Conservation (phyloP, 2,329 filamentous ascomycete species). For the Phyllosticta citriasiana region DNA sequence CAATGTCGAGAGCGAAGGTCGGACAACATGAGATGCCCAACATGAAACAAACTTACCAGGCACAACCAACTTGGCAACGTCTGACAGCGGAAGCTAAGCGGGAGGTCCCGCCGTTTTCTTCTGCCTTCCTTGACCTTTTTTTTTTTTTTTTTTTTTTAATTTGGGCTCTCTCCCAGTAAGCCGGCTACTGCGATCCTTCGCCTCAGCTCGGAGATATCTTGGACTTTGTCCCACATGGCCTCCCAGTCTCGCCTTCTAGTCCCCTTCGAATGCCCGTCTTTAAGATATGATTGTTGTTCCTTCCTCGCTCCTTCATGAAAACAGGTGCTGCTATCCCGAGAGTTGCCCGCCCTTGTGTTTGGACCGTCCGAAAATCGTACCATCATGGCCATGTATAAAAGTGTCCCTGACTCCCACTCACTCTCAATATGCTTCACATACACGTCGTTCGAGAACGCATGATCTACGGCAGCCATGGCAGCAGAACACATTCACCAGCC, state of each 20-base stretch:
- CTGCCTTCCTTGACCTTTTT: neutral
- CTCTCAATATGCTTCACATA: neutral
- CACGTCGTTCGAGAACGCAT: neutral
- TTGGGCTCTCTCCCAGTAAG: neutral
- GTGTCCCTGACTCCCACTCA: neutral
- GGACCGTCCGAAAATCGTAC: neutral
- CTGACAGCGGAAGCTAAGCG: neutral
- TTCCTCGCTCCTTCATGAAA: neutral
- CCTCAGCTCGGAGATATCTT: constrained; percentile 8
- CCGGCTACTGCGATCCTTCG: neutral
- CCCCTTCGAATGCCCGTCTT: neutral
- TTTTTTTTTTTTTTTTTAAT: neutral
- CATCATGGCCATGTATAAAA: neutral
- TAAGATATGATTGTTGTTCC: neutral
- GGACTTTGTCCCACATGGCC: neutral
- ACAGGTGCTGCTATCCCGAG: constrained; percentile 2
- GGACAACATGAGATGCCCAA: neutral
- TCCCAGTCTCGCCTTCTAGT: neutral
- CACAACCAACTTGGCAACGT: neutral
- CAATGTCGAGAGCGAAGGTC: neutral
- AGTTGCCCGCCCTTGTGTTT: neutral
- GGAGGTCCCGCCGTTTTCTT: neutral
- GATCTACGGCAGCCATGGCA: neutral
- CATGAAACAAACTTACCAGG: neutral
- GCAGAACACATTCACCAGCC: neutral